phyloP scores from a whole-genome alignment of 2,329 filamentous ascomycete genomes.

The Pyrenophora tritici-repentis region DNA sequence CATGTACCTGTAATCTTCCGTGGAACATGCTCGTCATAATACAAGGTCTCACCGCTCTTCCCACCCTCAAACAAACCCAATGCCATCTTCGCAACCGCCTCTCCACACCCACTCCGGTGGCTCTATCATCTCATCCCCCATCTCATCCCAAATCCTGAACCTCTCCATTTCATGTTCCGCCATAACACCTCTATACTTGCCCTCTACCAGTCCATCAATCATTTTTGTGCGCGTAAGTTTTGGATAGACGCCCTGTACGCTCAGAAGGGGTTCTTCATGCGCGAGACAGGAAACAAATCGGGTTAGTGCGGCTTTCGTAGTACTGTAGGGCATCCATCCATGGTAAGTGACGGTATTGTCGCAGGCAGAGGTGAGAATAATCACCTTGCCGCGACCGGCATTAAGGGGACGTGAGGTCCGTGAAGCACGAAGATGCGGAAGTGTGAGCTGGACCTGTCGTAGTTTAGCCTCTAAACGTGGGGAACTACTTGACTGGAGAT shows the following conservation, averaged over 20 bases:
- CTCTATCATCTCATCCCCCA: constrained; percentile 33
- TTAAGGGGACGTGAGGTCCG: constrained; percentile 20
- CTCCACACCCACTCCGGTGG: constrained; percentile 29
- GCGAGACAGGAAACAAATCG: constrained; percentile 32
- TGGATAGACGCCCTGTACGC: constrained; percentile 33
- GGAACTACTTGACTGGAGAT: not conserved
- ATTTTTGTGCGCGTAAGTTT: constrained; percentile 36
- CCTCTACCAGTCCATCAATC: constrained; percentile 26
- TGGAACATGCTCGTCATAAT: constrained; percentile 36
- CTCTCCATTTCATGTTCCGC: constrained; percentile 36
- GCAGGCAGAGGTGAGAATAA: constrained; percentile 31
- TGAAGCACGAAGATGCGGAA: constrained; percentile 27
- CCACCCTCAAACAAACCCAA: constrained; percentile 29
- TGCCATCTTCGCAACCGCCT: constrained; percentile 29
- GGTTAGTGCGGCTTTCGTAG: constrained; percentile 31
- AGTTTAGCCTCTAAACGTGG: not conserved
- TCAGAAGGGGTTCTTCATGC: constrained; percentile 29
- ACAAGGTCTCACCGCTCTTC: constrained; percentile 27
- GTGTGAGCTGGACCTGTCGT: constrained; percentile 23
- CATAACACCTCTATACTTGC: constrained; percentile 29
- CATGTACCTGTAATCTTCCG: constrained; percentile 22
- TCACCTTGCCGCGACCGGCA: constrained; percentile 23
- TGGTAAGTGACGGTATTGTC: constrained; percentile 27
- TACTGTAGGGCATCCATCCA: constrained; percentile 34
- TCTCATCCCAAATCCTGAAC: constrained; percentile 29